Evolutionary conservation across 208 protist genomes (phyloP).

Genomic region (Leishmania martiniquensis): DNA sequence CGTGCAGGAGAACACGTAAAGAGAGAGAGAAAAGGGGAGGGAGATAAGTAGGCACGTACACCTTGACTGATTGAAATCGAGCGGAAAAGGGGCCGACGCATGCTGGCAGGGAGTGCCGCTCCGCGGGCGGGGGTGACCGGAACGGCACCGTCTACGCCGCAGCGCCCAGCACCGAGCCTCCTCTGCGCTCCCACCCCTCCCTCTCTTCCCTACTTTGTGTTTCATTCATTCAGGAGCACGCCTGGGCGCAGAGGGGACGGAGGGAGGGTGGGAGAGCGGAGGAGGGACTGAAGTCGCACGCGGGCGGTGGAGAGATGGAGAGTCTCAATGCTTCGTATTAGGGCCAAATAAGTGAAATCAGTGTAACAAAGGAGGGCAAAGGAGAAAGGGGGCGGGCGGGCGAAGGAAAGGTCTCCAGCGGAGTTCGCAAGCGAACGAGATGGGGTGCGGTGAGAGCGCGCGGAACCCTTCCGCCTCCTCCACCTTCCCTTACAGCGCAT

Average conservation of each 20-base stretch:
- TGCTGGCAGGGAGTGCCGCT: no score
- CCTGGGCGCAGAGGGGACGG: background rate
- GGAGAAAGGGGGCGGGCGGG: no score
- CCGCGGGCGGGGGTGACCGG: no score
- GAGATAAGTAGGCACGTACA: background rate
- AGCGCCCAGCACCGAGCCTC: constrained; percentile 1
- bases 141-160: no score
- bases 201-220: background rate
- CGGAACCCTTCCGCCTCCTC: background rate
- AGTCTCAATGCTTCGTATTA: background rate
- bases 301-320: background rate
- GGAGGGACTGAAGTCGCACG: background rate
- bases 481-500: background rate
- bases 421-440: background rate
- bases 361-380: background rate
- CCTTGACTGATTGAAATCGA: background rate
- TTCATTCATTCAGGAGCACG: constrained; percentile 2
- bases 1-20: background rate
- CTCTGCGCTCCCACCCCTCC: background rate
- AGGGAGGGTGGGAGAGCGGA: background rate
- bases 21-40: background rate
- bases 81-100: background rate
- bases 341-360: background rate
- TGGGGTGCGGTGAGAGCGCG: background rate
- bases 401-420: background rate